Base-by-base conservation (phyloP, 2,329 filamentous ascomycete species). In the Fusarium sp. region DNA sequence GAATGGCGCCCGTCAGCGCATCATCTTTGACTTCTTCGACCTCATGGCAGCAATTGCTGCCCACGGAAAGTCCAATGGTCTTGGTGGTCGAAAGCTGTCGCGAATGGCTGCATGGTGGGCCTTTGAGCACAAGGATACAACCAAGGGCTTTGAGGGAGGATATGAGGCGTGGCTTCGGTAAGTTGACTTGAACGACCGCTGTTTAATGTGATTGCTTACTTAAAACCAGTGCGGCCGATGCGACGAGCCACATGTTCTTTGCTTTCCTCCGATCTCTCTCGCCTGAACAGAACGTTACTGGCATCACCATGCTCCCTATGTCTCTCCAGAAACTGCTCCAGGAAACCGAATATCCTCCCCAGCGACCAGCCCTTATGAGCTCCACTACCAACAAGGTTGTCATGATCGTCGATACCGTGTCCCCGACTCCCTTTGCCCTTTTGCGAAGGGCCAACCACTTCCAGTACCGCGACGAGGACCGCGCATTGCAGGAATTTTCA, bases 71-170 rank as follows among this genome's bases (percentile, higher is more conserved):
- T 91, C 87, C 64, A 99, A 99, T 81, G 97, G 97, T 50, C 90
- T 99, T 72, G 94, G 95, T 70, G 97, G 97, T 30, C 91, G 95
- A 73, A 98, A 98, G 82, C 89, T 99, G 64, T 98, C 97, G 11
- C 91, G 97, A 75, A 94, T 97, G 89, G 97, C 96, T 45, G 95
- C 95, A 54, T 99, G 97, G 97, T 99, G 97, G 97, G 95, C 96
- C 1, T 99, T 99, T 81, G 96, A 98, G 79, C 94, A 97, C 76
- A 90, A 88, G 56, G 95, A 98, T 81, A 91, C 91, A 8, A 94
- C 93, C 47, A 96, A 93, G 81, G 97, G 97, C 17, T 99, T 99
- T 78, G 97, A 98, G 76, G 94, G 94, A 45, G 95, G 96, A 64
- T 99, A 99, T 84, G 94, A 93, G 80, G 90, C 91, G 52, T 99